Percentiles rank a stretch among this genome's conserved stretches.
These are phyloP conservation scores for Chaetomium cochliodes DNA, from an alignment of 495 filamentous ascomycete species.

Conservation along the genomic window DNA sequence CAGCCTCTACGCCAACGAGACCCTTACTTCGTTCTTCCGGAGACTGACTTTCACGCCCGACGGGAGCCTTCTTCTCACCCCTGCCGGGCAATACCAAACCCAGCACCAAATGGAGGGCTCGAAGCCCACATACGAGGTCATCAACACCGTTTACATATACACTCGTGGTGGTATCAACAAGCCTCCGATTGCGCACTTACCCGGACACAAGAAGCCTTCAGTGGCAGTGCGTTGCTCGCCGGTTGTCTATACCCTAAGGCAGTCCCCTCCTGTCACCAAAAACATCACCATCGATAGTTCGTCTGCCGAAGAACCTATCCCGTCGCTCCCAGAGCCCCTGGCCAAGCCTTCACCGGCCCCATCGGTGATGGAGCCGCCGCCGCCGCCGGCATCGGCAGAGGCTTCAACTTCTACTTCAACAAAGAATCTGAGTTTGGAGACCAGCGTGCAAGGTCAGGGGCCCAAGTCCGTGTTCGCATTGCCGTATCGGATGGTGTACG, in stretches of 20 bases:
- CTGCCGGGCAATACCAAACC: slow-evolving; percentile 91
- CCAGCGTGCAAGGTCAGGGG: slow-evolving; percentile 49
- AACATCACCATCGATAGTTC: slow-evolving; percentile 94
- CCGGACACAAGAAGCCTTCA: slow-evolving; percentile 97
- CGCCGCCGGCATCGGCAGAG: slow-evolving; percentile 53
- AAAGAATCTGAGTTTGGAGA: slow-evolving; percentile 54
- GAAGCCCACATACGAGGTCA: slow-evolving; percentile 78
- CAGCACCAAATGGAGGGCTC: slow-evolving; percentile 67
- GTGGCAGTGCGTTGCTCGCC: slow-evolving; percentile 95
- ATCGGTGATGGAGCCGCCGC: slow-evolving; percentile 84
- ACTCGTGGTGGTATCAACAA: slow-evolving; percentile 95
- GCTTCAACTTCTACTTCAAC: slow-evolving; percentile 43
- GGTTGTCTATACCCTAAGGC: slow-evolving; percentile 77
- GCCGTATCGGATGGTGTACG: slow-evolving; percentile 93
- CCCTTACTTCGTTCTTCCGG: slow-evolving; percentile 94
- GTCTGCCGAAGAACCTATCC: slow-evolving; percentile 77
- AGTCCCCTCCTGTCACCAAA: slow-evolving; percentile 65
- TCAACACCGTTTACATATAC: slow-evolving; percentile 98
- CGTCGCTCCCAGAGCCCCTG: slow-evolving; percentile 77
- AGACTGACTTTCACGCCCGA: slow-evolving; percentile 92
- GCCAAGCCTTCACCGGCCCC: slow-evolving; percentile 56
- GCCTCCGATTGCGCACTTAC: slow-evolving; percentile 94
- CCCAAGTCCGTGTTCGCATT: slow-evolving; percentile 73
- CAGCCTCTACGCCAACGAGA: slow-evolving; percentile 95
- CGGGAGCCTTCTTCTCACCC: slow-evolving; percentile 91